Evolutionary conservation across 768 basidiomycete genomes (phyloP), one percentile per base, ranked within the genome.

Genomic region (Cystofilobasidium capitatum): DNA sequence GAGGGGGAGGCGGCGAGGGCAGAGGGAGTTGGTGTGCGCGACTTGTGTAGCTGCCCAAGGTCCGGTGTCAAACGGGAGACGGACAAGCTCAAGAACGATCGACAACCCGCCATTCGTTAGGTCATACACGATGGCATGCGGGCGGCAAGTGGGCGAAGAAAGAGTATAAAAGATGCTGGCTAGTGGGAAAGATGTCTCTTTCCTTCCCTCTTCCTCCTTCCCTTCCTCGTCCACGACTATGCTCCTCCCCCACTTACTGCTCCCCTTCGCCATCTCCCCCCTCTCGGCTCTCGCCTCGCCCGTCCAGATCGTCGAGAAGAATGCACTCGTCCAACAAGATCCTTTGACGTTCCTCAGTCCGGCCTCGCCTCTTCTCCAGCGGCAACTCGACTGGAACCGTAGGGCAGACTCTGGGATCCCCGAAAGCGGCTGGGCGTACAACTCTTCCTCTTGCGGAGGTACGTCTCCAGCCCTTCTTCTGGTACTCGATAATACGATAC

Each of bases 391-490:
- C 10, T 51, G 49, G 49, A 26, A n/a, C 5, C 49, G 44, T n/a
- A 45, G 44, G 44, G 44, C 44, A 3, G 49, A 51, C 24, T n/a
- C 24, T 9, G 24, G 17, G 24, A 24, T 6, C 7, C 49, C 49
- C 49, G 49, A 24, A 3, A 29, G 49, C 5, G 49, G 49, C 49
- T 51, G 24, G n/a, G 5, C 58, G 35, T 36, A 35, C 58, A 31
- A 64, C 54, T 42, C 55, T 20, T 55, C 51, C 20, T 47, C 63
- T 4, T 64, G 63, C 42, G 4, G 20, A 39, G 60, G 60, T 42
- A 35, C 39, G 60, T 24, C 5, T n/a, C 24, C 24, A 40, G 3
- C 12, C 35, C 9, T 39, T 13, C 20, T 40, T 20, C 37, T 61
- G n/a, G n/a, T n/a, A n/a, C n/a, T n/a, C n/a, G n/a, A n/a, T n/a